Percentiles rank a stretch among this genome's conserved stretches.
These are phyloP conservation scores for Aspergillus baeticus DNA, from an alignment of 495 filamentous ascomycete species.

Conservation along the genomic window DNA sequence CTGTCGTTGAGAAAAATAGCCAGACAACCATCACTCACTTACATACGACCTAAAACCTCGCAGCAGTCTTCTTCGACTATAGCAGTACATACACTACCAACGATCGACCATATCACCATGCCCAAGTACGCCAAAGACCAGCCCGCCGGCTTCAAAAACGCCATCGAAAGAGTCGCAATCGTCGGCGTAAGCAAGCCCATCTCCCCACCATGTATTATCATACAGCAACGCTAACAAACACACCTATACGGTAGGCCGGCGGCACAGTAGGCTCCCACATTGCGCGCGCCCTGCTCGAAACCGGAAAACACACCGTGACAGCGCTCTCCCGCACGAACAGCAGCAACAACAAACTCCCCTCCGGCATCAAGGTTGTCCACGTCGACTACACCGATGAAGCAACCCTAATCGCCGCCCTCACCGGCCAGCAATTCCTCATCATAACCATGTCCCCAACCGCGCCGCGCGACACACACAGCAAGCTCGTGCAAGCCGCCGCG, in stretches of 20 bases:
- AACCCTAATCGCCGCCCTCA: slow-evolving; percentile 45
- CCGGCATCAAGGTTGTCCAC: slow-evolving; percentile 38
- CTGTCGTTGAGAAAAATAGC: slow-evolving; percentile 6
- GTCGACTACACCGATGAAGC: slow-evolving; percentile 49
- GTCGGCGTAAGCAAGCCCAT: slow-evolving; percentile 38
- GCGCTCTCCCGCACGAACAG: slow-evolving; percentile 49
- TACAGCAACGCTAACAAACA: slow-evolving; percentile 3
- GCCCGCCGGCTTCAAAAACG: slow-evolving; percentile 39
- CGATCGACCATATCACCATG: slow-evolving; percentile 15
- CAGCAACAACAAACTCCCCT: slow-evolving; percentile 33
- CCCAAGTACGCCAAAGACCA: slow-evolving; percentile 37
- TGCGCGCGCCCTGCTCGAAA: slow-evolving; percentile 45
- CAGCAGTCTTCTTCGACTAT: slow-evolving; percentile 1
- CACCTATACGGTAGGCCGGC: slow-evolving; percentile 41
- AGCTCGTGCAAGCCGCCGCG: slow-evolving; percentile 58
- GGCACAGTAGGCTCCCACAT: slow-evolving; percentile 58
- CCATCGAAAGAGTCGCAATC: slow-evolving; percentile 46
- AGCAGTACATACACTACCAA: background rate
- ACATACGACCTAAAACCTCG: slow-evolving; percentile 9
- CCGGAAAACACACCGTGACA: slow-evolving; percentile 51
- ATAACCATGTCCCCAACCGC: slow-evolving; percentile 51
- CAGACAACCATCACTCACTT: slow-evolving; percentile 6
- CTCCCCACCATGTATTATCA: slow-evolving; percentile 1
- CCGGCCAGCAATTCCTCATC: slow-evolving; percentile 55
- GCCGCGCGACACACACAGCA: slow-evolving; percentile 38